Evolutionary conservation across 768 basidiomycete species (phyloP).

Genomic region (Boletus sp.): DNA sequence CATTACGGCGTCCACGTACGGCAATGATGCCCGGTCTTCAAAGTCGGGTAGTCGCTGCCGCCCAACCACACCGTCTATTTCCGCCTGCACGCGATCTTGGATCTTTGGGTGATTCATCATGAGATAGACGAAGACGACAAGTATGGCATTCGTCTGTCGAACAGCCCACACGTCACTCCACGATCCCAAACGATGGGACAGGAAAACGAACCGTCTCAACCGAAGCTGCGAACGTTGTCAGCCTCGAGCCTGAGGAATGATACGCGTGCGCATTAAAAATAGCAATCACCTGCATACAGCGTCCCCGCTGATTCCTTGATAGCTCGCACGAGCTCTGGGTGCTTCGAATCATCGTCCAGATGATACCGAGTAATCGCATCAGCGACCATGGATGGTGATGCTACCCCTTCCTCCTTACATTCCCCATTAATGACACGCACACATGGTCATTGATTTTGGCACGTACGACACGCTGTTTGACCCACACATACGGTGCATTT

Average conservation of each 20-base stretch:
- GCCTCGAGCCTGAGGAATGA: no score
- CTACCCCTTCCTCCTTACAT: no score
- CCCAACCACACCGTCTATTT: conserved; percentile 33
- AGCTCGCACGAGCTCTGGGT: conserved; percentile 3
- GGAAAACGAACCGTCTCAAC: no score
- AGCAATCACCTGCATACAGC: conserved; percentile 15
- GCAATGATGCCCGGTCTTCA: conserved; percentile 26
- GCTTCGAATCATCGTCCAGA: conserved; percentile 4
- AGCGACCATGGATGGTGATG: no score
- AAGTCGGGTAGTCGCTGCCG: conserved; percentile 30
- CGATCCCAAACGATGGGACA: no score
- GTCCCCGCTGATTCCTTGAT: conserved; percentile 18
- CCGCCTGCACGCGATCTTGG: conserved; percentile 30
- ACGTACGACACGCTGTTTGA: no score
- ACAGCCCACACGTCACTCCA: no score
- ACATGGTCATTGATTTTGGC: no score
- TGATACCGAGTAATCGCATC: conserved; percentile 4
- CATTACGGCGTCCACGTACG: conserved; percentile 34
- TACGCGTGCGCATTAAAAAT: no score
- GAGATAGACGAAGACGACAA: conserved; percentile 27
- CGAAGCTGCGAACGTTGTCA: no score
- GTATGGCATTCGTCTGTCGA: conserved; percentile 22
- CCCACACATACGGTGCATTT: no score
- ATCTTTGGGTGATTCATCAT: conserved; percentile 31
- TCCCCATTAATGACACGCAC: no score